Evolutionary conservation across 2,329 filamentous ascomycete species (phyloP).

Genomic region (Aspergillus caelatus): DNA sequence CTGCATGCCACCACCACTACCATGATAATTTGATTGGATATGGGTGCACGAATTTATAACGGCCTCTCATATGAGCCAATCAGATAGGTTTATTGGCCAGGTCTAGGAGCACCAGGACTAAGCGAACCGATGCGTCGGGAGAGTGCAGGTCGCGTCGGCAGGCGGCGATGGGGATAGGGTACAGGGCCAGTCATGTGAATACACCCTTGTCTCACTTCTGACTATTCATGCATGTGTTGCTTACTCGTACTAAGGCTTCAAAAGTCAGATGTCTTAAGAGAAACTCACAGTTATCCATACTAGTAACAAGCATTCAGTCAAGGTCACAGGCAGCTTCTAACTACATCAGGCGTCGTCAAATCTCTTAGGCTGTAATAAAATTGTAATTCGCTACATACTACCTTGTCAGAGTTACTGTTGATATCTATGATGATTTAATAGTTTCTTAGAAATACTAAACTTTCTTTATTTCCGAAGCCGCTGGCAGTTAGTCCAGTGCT

Average conservation of each 20-base stretch:
- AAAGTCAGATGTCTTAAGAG: not conserved
- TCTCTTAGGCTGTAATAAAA: not conserved
- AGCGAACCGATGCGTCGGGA: not conserved
- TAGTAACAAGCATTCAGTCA: not conserved
- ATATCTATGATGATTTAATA: not conserved
- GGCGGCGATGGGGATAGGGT: not conserved
- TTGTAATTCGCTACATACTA: not conserved
- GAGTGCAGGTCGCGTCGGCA: not conserved
- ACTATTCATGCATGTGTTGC: not conserved
- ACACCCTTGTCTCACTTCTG: not conserved
- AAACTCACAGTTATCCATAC: too few species aligned
- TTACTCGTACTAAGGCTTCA: not conserved
- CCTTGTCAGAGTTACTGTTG: not conserved
- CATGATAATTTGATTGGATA: not conserved
- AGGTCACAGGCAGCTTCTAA: not conserved
- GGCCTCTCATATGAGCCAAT: not conserved
- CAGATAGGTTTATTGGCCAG: not conserved
- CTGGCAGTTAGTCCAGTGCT: not conserved
- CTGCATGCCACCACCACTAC: not conserved
- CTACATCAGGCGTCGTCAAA: not conserved
- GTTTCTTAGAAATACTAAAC: not conserved
- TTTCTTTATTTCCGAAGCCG: too few species aligned
- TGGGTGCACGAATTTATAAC: not conserved
- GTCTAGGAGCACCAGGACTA: not conserved
- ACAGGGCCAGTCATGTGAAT: not conserved